phyloP scores from a whole-genome alignment of 768 basidiomycete genomes.

The Astraeus odoratus region DNA sequence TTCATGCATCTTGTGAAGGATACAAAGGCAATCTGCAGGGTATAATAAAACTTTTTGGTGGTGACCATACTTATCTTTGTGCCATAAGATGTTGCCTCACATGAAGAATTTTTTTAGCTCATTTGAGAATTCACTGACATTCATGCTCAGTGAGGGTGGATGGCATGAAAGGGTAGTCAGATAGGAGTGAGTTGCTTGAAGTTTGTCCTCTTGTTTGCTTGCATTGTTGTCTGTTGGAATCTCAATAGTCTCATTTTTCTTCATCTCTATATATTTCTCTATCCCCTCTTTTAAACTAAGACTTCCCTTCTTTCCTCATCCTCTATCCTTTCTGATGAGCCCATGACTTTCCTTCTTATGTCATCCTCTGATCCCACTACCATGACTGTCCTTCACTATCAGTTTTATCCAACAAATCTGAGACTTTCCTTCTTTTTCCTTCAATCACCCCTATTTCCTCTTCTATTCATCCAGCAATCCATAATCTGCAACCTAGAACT shows the following conservation, averaged over 20 bases:
- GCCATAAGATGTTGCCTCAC: too few species aligned
- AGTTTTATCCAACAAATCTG: background rate
- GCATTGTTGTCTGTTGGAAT: background rate
- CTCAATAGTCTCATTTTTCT: background rate
- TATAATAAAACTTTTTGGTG: constrained; percentile 18
- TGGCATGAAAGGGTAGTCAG: too few species aligned
- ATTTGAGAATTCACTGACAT: too few species aligned
- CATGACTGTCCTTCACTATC: background rate
- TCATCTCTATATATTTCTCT: too few species aligned
- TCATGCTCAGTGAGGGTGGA: too few species aligned
- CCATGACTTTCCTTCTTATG: too few species aligned
- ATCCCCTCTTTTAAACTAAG: too few species aligned
- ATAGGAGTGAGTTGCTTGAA: too few species aligned
- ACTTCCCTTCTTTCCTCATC: too few species aligned
- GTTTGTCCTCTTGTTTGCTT: background rate
- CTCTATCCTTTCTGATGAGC: too few species aligned
- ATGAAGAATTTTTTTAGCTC: too few species aligned
- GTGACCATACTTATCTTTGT: constrained; percentile 19
- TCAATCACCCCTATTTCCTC: background rate
- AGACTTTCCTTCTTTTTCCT: background rate
- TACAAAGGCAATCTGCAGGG: background rate
- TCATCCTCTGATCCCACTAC: too few species aligned
- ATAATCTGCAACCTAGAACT: background rate
- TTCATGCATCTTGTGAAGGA: background rate
- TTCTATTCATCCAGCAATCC: background rate